phyloP scores from a whole-genome alignment of 1,139 yeast genomes.

The Yamadazyma oceani region DNA sequence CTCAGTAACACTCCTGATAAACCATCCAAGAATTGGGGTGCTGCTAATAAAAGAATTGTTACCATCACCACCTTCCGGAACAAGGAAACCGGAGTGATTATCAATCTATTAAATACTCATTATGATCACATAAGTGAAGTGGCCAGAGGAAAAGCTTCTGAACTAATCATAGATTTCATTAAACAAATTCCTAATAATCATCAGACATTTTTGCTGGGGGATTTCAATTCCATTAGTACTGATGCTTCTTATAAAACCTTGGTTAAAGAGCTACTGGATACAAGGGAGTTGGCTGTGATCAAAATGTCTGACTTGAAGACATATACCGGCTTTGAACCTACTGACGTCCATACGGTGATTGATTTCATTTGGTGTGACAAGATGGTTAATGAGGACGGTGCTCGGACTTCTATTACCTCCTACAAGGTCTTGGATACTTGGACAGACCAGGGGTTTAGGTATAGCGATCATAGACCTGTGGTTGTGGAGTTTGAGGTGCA shows the following conservation, averaged over 20 bases:
- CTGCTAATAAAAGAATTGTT: conserved; percentile 42
- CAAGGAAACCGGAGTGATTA: conserved; percentile 18
- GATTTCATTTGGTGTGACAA: conserved; percentile 30
- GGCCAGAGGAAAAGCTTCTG: conserved; percentile 31
- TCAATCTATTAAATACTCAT: conserved; percentile 44
- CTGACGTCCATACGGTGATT: conserved; percentile 19
- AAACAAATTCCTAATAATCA: conserved; percentile 25
- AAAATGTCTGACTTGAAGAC: conserved; percentile 29
- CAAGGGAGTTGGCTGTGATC: conserved; percentile 16
- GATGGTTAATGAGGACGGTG: conserved; percentile 18
- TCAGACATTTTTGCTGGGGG: conserved; percentile 33
- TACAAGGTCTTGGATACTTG: conserved; percentile 36
- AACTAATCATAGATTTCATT: conserved; percentile 33
- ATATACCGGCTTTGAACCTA: conserved; percentile 37
- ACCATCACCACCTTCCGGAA: conserved; percentile 36
- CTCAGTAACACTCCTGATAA: conserved; percentile 39
- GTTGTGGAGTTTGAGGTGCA: conserved; percentile 24
- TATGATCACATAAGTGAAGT: conserved; percentile 41
- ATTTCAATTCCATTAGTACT: conserved; percentile 12
- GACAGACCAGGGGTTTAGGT: conserved; percentile 23
- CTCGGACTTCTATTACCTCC: conserved; percentile 21
- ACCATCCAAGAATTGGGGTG: conserved; percentile 44
- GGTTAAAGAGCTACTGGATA: conserved; percentile 22
- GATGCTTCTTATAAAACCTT: conserved; percentile 22
- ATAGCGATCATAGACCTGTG: conserved; percentile 47